Evolutionary conservation across 257 asterid genomes (phyloP).

Genomic region (Schizonepeta tenuifolia): DNA sequence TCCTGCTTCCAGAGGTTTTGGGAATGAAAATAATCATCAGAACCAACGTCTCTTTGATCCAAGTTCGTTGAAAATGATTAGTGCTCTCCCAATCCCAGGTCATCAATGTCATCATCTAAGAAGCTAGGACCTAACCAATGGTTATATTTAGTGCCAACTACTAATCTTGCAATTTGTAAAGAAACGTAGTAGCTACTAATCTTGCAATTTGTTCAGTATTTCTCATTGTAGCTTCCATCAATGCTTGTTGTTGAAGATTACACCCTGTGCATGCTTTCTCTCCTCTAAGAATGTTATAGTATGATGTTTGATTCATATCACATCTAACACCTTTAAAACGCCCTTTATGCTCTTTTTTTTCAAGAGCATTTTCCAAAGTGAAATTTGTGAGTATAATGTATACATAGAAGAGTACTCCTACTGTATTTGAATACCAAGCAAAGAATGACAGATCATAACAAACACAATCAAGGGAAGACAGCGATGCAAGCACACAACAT

Average conservation of each 20-base stretch:
- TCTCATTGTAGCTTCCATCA: no score
- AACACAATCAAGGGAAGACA: no score
- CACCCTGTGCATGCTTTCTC: neutral
- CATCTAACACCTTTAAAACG: no score
- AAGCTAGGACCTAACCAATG: slow-evolving; percentile 45
- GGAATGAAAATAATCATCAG: slow-evolving; percentile 44
- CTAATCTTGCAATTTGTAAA: no score
- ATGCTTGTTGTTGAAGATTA: neutral
- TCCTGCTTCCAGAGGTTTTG: slow-evolving; percentile 44
- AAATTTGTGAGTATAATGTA: no score
- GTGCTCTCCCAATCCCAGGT: slow-evolving; percentile 47
- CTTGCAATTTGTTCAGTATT: neutral
- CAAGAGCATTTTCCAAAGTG: no score
- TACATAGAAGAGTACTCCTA: no score
- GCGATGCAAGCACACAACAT: no score
- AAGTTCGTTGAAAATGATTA: slow-evolving; percentile 38
- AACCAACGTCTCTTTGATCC: slow-evolving; percentile 42
- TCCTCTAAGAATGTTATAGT: neutral
- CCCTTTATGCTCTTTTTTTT: no score
- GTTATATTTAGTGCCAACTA: slow-evolving; percentile 10
- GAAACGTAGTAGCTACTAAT: neutral
- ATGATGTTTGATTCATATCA: no score
- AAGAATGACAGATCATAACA: no score
- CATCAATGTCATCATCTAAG: slow-evolving; percentile 41
- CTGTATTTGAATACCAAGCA: no score